phyloP scores from a whole-genome alignment of 176 grass and related monocot genomes.

The Coix lacrymajobi region DNA sequence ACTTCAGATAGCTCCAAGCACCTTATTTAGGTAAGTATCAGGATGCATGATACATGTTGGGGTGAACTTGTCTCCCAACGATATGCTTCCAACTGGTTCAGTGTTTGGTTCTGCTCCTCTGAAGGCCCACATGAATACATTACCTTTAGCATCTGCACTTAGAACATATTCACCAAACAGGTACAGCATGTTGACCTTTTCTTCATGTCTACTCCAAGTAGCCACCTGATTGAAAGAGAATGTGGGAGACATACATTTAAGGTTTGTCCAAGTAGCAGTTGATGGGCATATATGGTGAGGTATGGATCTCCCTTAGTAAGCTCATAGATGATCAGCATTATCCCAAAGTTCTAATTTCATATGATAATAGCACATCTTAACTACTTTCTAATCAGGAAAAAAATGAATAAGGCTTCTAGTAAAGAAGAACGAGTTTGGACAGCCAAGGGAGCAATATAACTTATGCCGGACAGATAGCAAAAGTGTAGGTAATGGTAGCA shows the following conservation, averaged over 20 bases:
- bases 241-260: background rate
- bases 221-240: constrained; percentile 52
- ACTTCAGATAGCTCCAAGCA: constrained; percentile 26
- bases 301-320: constrained; percentile 1
- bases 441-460: background rate
- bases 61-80: constrained; percentile 61
- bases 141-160: constrained; percentile 75
- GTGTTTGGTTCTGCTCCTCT: constrained; percentile 52
- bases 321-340: background rate
- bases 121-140: constrained; percentile 86
- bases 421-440: background rate
- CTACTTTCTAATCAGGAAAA: background rate
- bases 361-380: background rate
- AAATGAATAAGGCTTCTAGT: background rate
- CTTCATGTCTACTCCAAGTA: constrained; percentile 79
- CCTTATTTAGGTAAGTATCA: constrained; percentile 99
- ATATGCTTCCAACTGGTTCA: constrained; percentile 83
- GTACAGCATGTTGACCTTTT: constrained; percentile 72
- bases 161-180: constrained; percentile 80
- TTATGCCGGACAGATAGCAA: background rate
- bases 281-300: background rate
- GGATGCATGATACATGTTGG: constrained; percentile 92
- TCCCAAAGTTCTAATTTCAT: background rate
- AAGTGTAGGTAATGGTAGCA: background rate
- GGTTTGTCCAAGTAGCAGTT: background rate